Conservation (phyloP, 1,284 basidiomycete species). For the Ustilago tritici region DNA sequence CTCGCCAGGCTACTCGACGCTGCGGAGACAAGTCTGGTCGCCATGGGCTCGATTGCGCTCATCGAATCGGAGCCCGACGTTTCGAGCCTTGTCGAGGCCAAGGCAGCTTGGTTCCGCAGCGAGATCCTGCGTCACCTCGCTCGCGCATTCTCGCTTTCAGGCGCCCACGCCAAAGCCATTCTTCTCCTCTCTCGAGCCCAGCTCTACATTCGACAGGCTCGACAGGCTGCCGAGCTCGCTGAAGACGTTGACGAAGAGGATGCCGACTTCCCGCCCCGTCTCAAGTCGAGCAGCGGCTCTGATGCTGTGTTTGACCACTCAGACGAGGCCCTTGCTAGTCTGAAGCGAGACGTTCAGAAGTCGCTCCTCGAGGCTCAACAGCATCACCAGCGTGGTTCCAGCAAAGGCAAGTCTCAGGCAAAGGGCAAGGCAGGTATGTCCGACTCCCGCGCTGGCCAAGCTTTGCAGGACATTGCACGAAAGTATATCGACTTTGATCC, state of each 20-base stretch:
- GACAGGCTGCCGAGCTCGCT: slow-evolving; percentile 62
- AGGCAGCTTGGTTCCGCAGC: slow-evolving; percentile 65
- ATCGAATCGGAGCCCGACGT: slow-evolving; percentile 68
- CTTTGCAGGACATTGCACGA: slow-evolving; percentile 57
- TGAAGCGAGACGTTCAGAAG: slow-evolving; percentile 46
- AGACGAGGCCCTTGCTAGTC: slow-evolving; percentile 39
- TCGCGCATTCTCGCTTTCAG: slow-evolving; percentile 56
- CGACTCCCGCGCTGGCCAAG: slow-evolving; percentile 58
- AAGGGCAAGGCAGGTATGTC: slow-evolving; percentile 25
- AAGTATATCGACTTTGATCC: slow-evolving; percentile 67
- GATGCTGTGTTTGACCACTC: slow-evolving; percentile 48
- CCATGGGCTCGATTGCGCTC: slow-evolving; percentile 60
- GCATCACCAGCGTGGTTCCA: neutral
- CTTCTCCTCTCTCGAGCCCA: slow-evolving; percentile 63
- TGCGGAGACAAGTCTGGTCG: slow-evolving; percentile 58
- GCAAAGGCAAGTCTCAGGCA: slow-evolving; percentile 11
- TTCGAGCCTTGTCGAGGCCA: slow-evolving; percentile 65
- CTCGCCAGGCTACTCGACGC: slow-evolving; percentile 64
- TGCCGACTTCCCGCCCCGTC: slow-evolving; percentile 53
- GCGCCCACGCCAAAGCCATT: slow-evolving; percentile 54
- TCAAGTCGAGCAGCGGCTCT: slow-evolving; percentile 32
- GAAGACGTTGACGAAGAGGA: slow-evolving; percentile 65
- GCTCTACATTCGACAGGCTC: slow-evolving; percentile 65
- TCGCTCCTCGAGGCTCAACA: slow-evolving; percentile 38
- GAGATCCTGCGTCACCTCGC: slow-evolving; percentile 62